Evolutionary conservation across 495 filamentous ascomycete genomes (phyloP).

Genomic region (Lasiosphaeria miniovina): DNA sequence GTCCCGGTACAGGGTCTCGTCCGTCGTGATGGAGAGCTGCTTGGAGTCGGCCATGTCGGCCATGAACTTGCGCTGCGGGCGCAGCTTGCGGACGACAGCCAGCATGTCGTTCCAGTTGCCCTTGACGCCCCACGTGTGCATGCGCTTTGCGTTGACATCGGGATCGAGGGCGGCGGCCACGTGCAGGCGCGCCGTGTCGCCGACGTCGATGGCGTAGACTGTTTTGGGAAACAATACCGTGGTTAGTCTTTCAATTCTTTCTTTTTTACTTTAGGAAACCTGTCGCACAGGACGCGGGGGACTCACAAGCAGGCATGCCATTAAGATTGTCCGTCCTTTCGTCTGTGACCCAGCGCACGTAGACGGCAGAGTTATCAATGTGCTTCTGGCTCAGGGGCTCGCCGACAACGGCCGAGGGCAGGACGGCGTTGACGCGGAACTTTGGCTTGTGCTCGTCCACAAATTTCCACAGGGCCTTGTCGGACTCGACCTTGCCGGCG

Average conservation of each 20-base stretch:
- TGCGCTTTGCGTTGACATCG: slow-evolving; percentile 39
- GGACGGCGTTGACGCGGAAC: slow-evolving; percentile 48
- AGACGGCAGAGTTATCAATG: slow-evolving; percentile 14
- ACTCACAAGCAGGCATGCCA: slow-evolving; percentile 5
- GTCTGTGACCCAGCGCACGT: slow-evolving; percentile 26
- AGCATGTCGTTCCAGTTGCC: slow-evolving; percentile 39
- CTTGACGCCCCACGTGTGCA: slow-evolving; percentile 44
- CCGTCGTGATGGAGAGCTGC: slow-evolving; percentile 25
- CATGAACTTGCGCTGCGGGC: slow-evolving; percentile 18
- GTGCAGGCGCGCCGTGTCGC: slow-evolving; percentile 48
- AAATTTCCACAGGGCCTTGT: slow-evolving; percentile 51
- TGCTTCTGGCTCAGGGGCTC: slow-evolving; percentile 29
- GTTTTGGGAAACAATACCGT: background rate
- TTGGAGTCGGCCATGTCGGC: slow-evolving; percentile 10
- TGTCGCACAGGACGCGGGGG: too few species aligned
- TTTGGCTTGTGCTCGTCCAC: slow-evolving; percentile 43
- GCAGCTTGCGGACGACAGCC: slow-evolving; percentile 30
- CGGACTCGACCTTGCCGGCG: slow-evolving; percentile 51
- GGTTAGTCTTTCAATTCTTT: background rate
- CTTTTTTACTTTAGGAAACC: too few species aligned
- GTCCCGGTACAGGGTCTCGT: slow-evolving; percentile 25
- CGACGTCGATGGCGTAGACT: slow-evolving; percentile 48
- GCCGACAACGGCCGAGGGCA: slow-evolving; percentile 43
- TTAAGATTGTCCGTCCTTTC: slow-evolving; percentile 15
- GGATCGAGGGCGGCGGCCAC: slow-evolving; percentile 46